Evolutionary conservation across 345 rosid species (phyloP).

Genomic region (Nasturtium officinale): DNA sequence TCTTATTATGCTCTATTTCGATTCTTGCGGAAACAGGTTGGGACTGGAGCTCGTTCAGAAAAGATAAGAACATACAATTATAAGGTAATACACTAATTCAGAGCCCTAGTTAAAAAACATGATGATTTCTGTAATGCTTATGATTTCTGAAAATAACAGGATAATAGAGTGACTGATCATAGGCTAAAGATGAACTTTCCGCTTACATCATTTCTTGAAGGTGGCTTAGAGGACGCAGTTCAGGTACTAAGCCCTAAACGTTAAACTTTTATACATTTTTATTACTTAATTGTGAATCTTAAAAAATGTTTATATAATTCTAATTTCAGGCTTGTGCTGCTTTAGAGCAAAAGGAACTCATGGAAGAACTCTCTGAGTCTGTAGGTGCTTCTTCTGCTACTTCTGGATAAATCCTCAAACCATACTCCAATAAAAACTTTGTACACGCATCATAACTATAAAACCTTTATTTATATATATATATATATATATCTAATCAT

Average conservation of each 20-base stretch:
- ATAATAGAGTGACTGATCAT: conserved; percentile 94
- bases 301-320: neutral
- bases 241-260: conserved; percentile 52
- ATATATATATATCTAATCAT: neutral
- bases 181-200: conserved; percentile 86
- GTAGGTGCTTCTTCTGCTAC: conserved; percentile 42
- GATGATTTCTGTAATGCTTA: conserved; percentile 13
- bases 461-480: neutral
- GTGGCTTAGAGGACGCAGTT: conserved; percentile 73
- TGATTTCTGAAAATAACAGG: conserved; percentile 50
- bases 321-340: conserved; percentile 72
- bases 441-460: neutral
- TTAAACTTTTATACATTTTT: neutral
- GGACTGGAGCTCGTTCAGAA: conserved; percentile 94
- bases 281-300: neutral
- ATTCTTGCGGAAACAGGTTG: conserved; percentile 58
- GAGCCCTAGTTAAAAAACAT: neutral
- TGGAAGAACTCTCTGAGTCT: conserved; percentile 85
- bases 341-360: conserved; percentile 82
- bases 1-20: conserved; percentile 17
- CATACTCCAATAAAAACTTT: conserved; percentile 14
- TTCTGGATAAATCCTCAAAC: conserved; percentile 42
- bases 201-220: conserved; percentile 83
- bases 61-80: conserved; percentile 93
- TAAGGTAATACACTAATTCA: conserved; percentile 54